These are phyloP conservation scores for Mycena epipterygia DNA, from an alignment of 768 basidiomycete species.

Conservation along the genomic window DNA sequence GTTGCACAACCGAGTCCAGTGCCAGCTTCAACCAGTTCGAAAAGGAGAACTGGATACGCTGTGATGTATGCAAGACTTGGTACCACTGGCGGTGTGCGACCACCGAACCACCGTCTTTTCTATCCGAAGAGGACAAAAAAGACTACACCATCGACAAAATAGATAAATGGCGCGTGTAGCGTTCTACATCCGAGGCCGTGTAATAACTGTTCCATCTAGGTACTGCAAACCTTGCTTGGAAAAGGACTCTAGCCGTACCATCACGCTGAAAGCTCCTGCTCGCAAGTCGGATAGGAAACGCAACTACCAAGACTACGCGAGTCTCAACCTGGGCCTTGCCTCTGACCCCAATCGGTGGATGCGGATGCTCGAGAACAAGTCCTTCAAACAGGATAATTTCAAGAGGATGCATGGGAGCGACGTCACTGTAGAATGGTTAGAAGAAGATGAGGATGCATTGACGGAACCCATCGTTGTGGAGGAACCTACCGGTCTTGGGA, in stretches of 20 bases:
- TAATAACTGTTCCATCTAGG: constrained; percentile 55
- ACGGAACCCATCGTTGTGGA: constrained; percentile 88
- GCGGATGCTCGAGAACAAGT: constrained; percentile 76
- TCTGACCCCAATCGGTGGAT: constrained; percentile 78
- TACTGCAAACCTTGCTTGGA: constrained; percentile 76
- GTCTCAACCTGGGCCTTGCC: constrained; percentile 73
- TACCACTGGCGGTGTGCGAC: constrained; percentile 87
- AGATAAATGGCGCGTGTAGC: constrained; percentile 78
- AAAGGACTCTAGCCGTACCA: constrained; percentile 70
- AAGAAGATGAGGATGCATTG: constrained; percentile 79
- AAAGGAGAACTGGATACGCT: constrained; percentile 86
- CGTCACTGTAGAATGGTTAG: constrained; percentile 82
- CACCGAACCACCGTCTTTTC: constrained; percentile 18
- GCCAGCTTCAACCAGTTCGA: constrained; percentile 54
- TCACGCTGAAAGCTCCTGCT: constrained; percentile 82
- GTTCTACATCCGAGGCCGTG: constrained; percentile 7
- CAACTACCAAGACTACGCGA: constrained; percentile 83
- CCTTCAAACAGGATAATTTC: constrained; percentile 74
- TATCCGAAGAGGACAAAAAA: constrained; percentile 51
- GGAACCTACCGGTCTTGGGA: constrained; percentile 84
- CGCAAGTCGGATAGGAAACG: constrained; percentile 87
- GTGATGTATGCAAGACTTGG: constrained; percentile 86
- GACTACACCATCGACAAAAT: constrained; percentile 74
- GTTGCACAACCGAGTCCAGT: constrained; percentile 58
- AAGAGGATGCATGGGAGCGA: constrained; percentile 75